Evolutionary conservation across 2,329 filamentous ascomycete genomes (phyloP), one percentile per base, ranked within the genome.

Genomic region (Cordyceps cicadae): DNA sequence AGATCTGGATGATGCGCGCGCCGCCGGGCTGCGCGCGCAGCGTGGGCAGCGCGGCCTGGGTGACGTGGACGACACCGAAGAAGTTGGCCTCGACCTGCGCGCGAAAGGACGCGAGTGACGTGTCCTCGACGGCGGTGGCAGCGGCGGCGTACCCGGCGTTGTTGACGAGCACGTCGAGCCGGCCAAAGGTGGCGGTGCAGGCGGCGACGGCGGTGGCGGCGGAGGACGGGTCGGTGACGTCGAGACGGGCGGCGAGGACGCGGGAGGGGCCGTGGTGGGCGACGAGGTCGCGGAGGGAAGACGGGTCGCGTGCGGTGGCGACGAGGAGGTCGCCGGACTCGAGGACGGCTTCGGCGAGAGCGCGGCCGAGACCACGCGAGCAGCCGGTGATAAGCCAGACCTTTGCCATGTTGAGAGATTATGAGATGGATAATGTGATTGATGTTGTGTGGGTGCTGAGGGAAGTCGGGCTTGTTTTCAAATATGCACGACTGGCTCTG

Each of bases 1-100:
- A 76, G 5, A 78, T 68, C 45, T 78, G 74, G 29, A 77, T 70
- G 29, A 79, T 75, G 26, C 71, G 68, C 63, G 71, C 62, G 2
- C 64, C 65, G 3, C 29, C 43, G 7, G 5, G 1, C 61, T 69
- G 70, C 26, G 64, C 55, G 0, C 73, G 67, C 64, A 77, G 65
- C 0, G 74, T 67, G 2, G 73, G 70, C 4, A 76, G 62, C 2
- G 71, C 72, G 5, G 74, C 74, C 7, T 72, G 75, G 5, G 81
- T 84, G 1, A 84, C 78, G 50, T 80, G 75, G 5, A 85, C 68
- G 1, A 84, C 69, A 3, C 84, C 83, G 60, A 82, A 84, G 66
- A 85, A 81, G 66, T 87, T 86, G 62, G 82, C 77, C 54, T 87
- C 80, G 69, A 86, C 78, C 65, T 85, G 79, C 2, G 69, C 75